Evolutionary conservation across 306 rosid species (phyloP), one percentile per base, ranked within the genome.

Genomic region (Albizia julibrissin): DNA sequence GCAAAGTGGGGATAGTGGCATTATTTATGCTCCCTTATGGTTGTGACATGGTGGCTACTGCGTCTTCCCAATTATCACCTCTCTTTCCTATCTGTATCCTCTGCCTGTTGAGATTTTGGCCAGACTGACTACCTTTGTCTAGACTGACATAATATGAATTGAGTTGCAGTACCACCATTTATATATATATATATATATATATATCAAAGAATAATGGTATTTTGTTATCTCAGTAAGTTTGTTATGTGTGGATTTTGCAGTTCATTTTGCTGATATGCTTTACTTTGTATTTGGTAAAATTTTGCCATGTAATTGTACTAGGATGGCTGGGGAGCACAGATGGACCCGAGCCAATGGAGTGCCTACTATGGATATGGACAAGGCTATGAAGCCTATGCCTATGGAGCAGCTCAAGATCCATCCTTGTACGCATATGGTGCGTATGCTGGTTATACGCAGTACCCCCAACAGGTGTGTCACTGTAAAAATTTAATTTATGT

Each of bases 341-440:
- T 77, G 78, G 97, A 91, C 85, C 92, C 92, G 59, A 91, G 52
- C 84, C 97, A 92, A 67, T 94, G 98, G 97, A 85, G 80, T 72
- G 88, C 91, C 24, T 94, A 94, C 85, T 94, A 92, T 78, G 94
- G 94, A 40, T 94, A 94, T 84, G 96, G 97, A 39, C 96, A 93
- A 79, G 97, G 97, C 77, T 94, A 92, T 54, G 97, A 94, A 74
- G 91, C 96, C 77, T 94, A 91, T 87, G 85, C 89, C 33, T 94
- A 89, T 79, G 93, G 96, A 26, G 89, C 91, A 62, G 81, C 92
- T 62, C 95, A 86, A 0, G 97, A 94, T 85, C 94, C 98, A 79
- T 89, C 98, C 6, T 44, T 84, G 78, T 94, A 94, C 83, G 94
- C 94, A 3, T 89, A 94, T 72, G 80, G 91, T 76, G 91, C 97